Evolutionary conservation across 495 filamentous ascomycete species (phyloP), one percentile per base, ranked within the genome.

Genomic region (Aspergillus hancockii): DNA sequence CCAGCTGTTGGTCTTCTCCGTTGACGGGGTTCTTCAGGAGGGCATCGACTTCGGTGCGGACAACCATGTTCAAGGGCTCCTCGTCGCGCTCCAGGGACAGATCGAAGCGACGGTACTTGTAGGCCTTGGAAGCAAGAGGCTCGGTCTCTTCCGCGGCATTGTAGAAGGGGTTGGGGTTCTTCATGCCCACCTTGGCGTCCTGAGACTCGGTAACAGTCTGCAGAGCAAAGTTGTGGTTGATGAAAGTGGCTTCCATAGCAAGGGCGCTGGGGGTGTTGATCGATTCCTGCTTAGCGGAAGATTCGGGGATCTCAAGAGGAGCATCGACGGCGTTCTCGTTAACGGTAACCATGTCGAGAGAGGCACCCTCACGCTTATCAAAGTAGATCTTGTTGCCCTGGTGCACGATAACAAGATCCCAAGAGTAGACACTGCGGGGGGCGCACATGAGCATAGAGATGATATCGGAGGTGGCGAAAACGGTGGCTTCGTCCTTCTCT

Each of bases 391-490:
- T 97, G 86, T 92, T 90, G 70, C 89, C 91, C 70, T 93, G 90
- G 65, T 88, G 84, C 53, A 89, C 76, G 61, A 98, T 93, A 69
- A 98, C 89, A 59, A 98, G 87, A 75, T 98, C 94, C 94, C 94
- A 98, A 13, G 92, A 91, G 82, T 97, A 97, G 49, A 98, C 90
- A 38, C 90, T 94, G 55, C 94, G 87, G 40, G 95, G 89, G 19
- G 94, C 87, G 75, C 95, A 98, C 94, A 98, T 98, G 64, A 98
- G 87, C 93, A 97, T 97, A 55, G 92, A 97, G 52, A 98, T 84
- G 67, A 98, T 93, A 74, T 88, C 95, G 72, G 97, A 91, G 12
- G 93, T 96, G 57, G 95, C 92, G 71, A 98, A 98, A 65, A 98
- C 91, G 61, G 92, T 96, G 16, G 93, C 94, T 73, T 96, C 92